Conservation (phyloP, 495 filamentous ascomycete species). For the Hyaloscypha bicolor region DNA sequence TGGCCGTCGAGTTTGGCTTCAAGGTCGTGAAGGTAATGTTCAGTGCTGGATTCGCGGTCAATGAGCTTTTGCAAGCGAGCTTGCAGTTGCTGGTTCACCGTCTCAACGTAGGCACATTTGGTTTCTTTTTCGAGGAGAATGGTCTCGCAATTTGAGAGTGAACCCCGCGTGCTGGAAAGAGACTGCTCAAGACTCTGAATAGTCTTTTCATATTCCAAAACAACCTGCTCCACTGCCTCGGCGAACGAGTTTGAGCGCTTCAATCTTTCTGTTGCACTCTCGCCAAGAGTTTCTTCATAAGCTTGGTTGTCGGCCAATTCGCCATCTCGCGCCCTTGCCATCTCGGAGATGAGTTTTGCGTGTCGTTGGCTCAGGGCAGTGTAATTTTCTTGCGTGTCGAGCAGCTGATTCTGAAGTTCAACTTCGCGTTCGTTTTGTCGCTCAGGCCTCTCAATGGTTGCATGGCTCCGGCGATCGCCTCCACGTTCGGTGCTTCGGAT, state of each 20-base stretch:
- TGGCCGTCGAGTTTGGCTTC: constrained; percentile 88
- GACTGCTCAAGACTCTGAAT: constrained; percentile 93
- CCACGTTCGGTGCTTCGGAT: constrained; percentile 65
- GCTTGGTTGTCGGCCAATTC: constrained; percentile 53
- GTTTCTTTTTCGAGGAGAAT: constrained; percentile 90
- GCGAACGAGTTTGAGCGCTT: constrained; percentile 95
- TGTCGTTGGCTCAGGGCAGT: constrained; percentile 86
- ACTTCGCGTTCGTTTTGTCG: constrained; percentile 83
- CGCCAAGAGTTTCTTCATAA: constrained; percentile 61
- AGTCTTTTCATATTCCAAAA: constrained; percentile 98
- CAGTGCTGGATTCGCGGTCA: constrained; percentile 87
- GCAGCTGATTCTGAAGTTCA: constrained; percentile 90
- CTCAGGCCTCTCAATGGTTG: constrained; percentile 71
- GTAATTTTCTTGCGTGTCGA: constrained; percentile 95
- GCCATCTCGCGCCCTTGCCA: constrained; percentile 80
- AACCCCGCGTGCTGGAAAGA: constrained; percentile 83
- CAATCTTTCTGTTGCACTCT: constrained; percentile 83
- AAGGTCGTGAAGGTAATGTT: constrained; percentile 88
- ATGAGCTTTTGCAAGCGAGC: constrained; percentile 83
- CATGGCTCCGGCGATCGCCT: constrained; percentile 55
- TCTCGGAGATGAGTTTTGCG: constrained; percentile 91
- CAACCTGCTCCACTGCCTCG: constrained; percentile 91
- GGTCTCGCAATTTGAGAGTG: constrained; percentile 82
- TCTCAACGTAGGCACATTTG: constrained; percentile 88
- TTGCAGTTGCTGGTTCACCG: constrained; percentile 87